Conservation (phyloP, 495 filamentous ascomycete genomes). For the Friedmanniomyces simplex region DNA sequence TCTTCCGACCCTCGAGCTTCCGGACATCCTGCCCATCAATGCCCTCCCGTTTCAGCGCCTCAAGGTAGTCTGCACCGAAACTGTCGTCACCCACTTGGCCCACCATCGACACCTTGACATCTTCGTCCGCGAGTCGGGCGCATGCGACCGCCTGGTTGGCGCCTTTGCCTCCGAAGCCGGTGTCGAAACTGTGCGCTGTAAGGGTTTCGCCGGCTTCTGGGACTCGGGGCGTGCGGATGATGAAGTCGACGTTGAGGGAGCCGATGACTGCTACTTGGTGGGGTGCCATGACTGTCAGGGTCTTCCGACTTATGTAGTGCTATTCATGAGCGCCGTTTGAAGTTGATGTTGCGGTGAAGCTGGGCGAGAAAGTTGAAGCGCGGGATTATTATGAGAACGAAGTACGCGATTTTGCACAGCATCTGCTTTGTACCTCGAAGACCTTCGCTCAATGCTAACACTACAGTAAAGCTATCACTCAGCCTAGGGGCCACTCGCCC, state of each 20-base stretch:
- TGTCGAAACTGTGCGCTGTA: conserved; percentile 63
- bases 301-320: too few relatives aligned
- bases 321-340: too few relatives aligned
- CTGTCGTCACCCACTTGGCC: conserved; percentile 69
- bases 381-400: too few relatives aligned
- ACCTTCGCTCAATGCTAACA: too few relatives aligned
- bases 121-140: conserved; percentile 48
- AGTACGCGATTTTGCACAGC: too few relatives aligned
- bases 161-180: conserved; percentile 82
- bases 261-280: conserved; percentile 61
- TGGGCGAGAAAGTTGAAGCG: too few relatives aligned
- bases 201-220: conserved; percentile 81
- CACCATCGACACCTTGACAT: conserved; percentile 63
- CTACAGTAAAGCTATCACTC: too few relatives aligned
- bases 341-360: too few relatives aligned
- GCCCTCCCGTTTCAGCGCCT: conserved; percentile 39
- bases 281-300: neutral
- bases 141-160: conserved; percentile 90
- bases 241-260: conserved; percentile 87
- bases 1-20: conserved; percentile 43
- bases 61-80: conserved; percentile 44
- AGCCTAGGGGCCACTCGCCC: too few relatives aligned
- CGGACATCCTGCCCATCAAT: conserved; percentile 50
- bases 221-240: conserved; percentile 73
- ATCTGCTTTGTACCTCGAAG: too few relatives aligned